Evolutionary conservation across 768 basidiomycete species (phyloP), one percentile per base, ranked within the genome.

Genomic region (Trametopsis cervina): DNA sequence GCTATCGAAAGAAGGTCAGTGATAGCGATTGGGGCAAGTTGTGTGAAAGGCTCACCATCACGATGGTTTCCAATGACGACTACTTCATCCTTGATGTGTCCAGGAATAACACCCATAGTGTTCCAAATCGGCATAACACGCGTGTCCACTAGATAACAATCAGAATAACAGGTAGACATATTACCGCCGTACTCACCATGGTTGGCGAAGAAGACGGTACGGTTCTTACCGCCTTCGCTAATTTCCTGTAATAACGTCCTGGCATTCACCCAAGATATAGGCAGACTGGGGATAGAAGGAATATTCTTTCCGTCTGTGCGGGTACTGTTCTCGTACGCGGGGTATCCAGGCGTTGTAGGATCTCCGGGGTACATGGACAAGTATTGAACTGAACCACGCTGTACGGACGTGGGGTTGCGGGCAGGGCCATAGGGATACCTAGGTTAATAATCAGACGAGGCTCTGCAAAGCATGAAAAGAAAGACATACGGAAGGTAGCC

Each of bases 41-140:
- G 21, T 35, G 2, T 1, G 5, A 50, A 23, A 15, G 40, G 60
- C 75, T 55, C 53, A 81, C 89, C 90, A 67, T 95, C 92, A 36
- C 93, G 79, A 61, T 96, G 93, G 54, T 86, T 85, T 3, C 93
- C 94, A 43, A 97, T 65, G 5, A 96, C 62, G 20, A 97, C 81
- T 2, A 93, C 80, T 63, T 96, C 94, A 58, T 92, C 83, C 49
- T 75, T 75, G 57, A 93, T 77, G 49, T 83, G 78, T 2, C 90
- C 92, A 5, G 89, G 91, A 49, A 94, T 85, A 23, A 83, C 74
- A 10, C 76, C 84, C 77, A 87, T 86, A 12, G 80, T 74, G 66
- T 95, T 96, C 90, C 90, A 95, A 41, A 95, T 90, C 13, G 91
- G 89, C 4, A 76, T 92, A 11, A 93, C 78, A 59, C 82, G 80